These are phyloP conservation scores for Leishmania gerbilli DNA, from an alignment of 208 protist genomes.

Conservation along the genomic window DNA sequence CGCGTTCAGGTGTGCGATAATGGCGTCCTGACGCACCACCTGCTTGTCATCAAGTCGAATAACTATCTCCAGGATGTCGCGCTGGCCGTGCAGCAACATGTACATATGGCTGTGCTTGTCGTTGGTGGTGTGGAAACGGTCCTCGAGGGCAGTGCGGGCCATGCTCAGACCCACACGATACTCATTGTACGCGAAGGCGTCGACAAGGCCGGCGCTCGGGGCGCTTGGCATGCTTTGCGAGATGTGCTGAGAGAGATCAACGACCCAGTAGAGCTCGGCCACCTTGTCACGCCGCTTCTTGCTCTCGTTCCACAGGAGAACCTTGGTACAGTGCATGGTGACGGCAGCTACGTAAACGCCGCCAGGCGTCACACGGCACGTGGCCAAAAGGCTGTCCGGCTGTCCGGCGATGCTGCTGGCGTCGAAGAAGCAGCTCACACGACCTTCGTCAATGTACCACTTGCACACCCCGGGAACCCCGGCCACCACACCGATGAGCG, in stretches of 20 bases:
- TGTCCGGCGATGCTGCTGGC: conserved; percentile 24
- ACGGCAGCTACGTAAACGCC: conserved; percentile 71
- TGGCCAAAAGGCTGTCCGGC: conserved; percentile 36
- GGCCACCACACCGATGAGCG: conserved; percentile 67
- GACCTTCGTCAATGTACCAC: conserved; percentile 80
- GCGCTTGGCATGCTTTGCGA: conserved; percentile 19
- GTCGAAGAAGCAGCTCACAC: conserved; percentile 75
- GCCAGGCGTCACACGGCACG: conserved; percentile 68
- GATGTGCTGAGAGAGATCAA: conserved; percentile 56
- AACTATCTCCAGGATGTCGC: conserved; percentile 79
- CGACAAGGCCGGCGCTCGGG: conserved; percentile 23
- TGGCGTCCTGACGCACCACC: conserved; percentile 63
- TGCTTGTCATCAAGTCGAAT: conserved; percentile 72
- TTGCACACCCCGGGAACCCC: conserved; percentile 76
- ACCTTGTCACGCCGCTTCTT: conserved; percentile 78
- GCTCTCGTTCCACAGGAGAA: conserved; percentile 72
- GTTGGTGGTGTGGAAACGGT: conserved; percentile 44
- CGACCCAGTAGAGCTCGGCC: conserved; percentile 63
- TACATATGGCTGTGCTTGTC: conserved; percentile 84
- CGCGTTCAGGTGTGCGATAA: conserved; percentile 69
- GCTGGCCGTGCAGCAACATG: conserved; percentile 72
- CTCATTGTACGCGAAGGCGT: conserved; percentile 69
- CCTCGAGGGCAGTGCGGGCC: conserved; percentile 59
- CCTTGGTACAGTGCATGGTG: conserved; percentile 60
- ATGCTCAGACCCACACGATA: conserved; percentile 77